These are phyloP conservation scores for Vaucheria bursata DNA, from an alignment of 352 stramenopile species.

Conservation along the genomic window DNA sequence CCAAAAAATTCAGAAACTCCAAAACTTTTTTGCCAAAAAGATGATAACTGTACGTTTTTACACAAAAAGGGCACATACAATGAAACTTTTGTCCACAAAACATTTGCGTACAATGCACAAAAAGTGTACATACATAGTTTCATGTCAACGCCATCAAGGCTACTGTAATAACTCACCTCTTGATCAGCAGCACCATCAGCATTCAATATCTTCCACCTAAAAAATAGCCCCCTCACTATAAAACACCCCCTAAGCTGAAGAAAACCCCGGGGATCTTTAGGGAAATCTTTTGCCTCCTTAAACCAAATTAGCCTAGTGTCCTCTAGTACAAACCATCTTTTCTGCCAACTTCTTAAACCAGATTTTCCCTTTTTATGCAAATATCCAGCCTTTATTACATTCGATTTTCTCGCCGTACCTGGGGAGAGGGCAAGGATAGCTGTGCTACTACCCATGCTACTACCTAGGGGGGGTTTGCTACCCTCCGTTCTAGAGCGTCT, in stretches of 20 bases:
- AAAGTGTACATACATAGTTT: too few relatives aligned
- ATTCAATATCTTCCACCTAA: constrained; percentile 35
- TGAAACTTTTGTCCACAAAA: too few relatives aligned
- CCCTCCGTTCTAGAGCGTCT: too few relatives aligned
- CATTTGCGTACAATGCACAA: too few relatives aligned
- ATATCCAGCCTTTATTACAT: constrained; percentile 24
- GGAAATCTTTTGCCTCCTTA: constrained; percentile 20
- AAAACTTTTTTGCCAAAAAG: too few relatives aligned
- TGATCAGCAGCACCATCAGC: constrained; percentile 16
- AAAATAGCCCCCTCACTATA: constrained; percentile 16
- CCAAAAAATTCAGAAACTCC: too few relatives aligned
- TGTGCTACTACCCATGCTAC: too few relatives aligned
- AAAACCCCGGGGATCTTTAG: constrained; percentile 22
- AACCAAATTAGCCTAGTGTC: constrained; percentile 38
- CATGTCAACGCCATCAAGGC: too few relatives aligned
- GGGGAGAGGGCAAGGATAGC: too few relatives aligned
- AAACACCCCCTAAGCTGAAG: constrained; percentile 31
- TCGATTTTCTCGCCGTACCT: constrained; percentile 28
- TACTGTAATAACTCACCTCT: neutral
- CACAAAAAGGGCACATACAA: too few relatives aligned
- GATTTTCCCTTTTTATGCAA: constrained; percentile 40
- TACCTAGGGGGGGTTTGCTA: too few relatives aligned
- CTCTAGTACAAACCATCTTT: constrained; percentile 40
- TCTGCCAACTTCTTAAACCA: constrained; percentile 31
- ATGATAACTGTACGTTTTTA: too few relatives aligned